These are phyloP conservation scores for Poa pratensis DNA, from an alignment of 176 grass and related monocot genomes.

Conservation along the genomic window DNA sequence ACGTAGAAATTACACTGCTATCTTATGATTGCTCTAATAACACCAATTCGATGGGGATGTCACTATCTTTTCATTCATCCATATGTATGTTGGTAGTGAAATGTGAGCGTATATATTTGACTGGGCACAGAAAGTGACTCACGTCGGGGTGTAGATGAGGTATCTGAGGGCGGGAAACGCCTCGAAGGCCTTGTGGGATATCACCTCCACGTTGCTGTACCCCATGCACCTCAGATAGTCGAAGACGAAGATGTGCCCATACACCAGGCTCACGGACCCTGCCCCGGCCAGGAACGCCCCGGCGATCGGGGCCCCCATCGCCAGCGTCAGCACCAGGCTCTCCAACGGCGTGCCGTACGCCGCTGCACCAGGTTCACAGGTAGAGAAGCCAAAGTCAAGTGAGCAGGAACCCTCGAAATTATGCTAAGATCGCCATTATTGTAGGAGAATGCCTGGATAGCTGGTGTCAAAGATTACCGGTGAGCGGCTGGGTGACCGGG, in stretches of 20 bases:
- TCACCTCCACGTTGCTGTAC: conserved; percentile 92
- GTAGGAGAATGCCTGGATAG: no score
- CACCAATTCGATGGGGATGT: no score
- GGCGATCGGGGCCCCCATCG: conserved; percentile 60
- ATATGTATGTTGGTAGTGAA: no score
- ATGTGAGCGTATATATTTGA: no score
- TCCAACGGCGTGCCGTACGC: conserved; percentile 83
- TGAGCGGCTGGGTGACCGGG: conserved; percentile 66
- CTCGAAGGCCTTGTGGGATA: conserved; percentile 57
- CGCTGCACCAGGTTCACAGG: conserved; percentile 39
- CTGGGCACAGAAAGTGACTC: background rate
- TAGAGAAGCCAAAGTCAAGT: background rate
- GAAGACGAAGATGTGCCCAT: conserved; percentile 65
- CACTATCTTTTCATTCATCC: no score
- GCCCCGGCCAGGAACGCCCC: conserved; percentile 61
- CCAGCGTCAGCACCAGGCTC: conserved; percentile 63
- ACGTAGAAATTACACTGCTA: background rate
- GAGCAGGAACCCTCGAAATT: no score
- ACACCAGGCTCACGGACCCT: conserved; percentile 76
- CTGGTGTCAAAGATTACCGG: conserved; percentile 52
- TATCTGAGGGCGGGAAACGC: conserved; percentile 64
- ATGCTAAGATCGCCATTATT: background rate
- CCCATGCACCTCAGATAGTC: conserved; percentile 86
- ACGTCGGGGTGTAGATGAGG: conserved; percentile 90
- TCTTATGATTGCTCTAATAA: background rate